Evolutionary conservation across 2,329 filamentous ascomycete genomes (phyloP).

Genomic region (Talaromyces sp.): DNA sequence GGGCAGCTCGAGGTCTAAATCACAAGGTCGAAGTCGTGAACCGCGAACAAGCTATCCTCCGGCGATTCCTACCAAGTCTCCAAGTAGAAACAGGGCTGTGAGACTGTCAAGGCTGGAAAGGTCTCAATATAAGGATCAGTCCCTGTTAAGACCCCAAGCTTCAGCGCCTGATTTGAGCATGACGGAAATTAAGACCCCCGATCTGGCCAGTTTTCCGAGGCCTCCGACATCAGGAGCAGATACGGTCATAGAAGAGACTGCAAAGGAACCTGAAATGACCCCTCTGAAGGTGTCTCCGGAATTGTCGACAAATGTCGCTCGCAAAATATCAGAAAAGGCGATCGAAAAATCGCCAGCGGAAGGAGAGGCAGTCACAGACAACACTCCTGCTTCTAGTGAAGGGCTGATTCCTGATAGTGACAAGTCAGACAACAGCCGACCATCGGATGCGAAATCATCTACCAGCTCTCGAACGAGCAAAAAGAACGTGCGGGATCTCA

Average conservation of each 20-base stretch:
- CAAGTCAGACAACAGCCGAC: background rate
- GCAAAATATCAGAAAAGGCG: background rate
- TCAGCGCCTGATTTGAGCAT: constrained; percentile 31
- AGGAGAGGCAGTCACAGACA: background rate
- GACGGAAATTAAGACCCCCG: constrained; percentile 12
- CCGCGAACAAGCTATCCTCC: constrained; percentile 10
- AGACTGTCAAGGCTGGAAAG: background rate
- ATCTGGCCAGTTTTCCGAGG: constrained; percentile 18
- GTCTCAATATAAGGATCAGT: constrained; percentile 11
- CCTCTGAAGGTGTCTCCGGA: background rate
- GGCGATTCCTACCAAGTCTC: constrained; percentile 12
- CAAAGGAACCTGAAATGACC: background rate
- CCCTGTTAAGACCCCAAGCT: constrained; percentile 27
- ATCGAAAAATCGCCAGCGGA: background rate
- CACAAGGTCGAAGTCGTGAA: constrained; percentile 5
- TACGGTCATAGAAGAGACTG: background rate
- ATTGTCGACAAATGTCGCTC: background rate
- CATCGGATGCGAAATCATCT: background rate
- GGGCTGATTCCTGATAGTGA: background rate
- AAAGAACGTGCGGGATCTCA: constrained; percentile 40
- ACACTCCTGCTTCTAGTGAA: background rate
- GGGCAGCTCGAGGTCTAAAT: constrained; percentile 1
- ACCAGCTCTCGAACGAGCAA: constrained; percentile 23
- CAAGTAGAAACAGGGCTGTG: constrained; percentile 10
- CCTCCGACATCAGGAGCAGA: constrained; percentile 11